These are phyloP conservation scores for Blastobotrys peoriensis DNA, from an alignment of 805 yeast species.

Conservation along the genomic window DNA sequence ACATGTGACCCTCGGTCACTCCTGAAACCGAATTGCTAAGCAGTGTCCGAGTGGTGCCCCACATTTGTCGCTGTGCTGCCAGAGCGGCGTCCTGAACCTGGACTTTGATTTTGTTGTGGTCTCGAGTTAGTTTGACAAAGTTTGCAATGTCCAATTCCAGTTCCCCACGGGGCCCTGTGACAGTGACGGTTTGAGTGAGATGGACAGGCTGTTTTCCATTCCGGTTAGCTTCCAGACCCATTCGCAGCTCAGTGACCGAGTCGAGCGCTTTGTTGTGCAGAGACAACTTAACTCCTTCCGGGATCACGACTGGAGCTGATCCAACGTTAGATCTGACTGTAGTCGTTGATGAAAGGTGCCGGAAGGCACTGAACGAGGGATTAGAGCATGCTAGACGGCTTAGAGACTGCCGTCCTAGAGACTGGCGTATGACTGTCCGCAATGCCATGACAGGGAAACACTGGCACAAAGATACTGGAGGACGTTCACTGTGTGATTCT, in stretches of 20 bases:
- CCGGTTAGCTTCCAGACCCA: constrained; percentile 54
- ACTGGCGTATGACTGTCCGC: too few relatives aligned
- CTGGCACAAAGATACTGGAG: too few relatives aligned
- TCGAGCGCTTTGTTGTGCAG: constrained; percentile 26
- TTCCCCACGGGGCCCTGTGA: constrained; percentile 75
- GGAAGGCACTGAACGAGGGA: not conserved
- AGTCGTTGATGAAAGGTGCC: constrained; percentile 6
- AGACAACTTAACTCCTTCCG: constrained; percentile 51
- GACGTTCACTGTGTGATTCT: too few relatives aligned
- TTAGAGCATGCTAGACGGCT: too few relatives aligned
- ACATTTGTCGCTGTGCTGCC: constrained; percentile 74
- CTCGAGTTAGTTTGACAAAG: constrained; percentile 45
- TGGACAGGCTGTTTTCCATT: constrained; percentile 58
- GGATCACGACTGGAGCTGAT: constrained; percentile 62
- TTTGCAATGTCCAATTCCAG: constrained; percentile 63
- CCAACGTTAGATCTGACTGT: constrained; percentile 50
- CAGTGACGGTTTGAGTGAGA: constrained; percentile 52
- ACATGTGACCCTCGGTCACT: constrained; percentile 86
- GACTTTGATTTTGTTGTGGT: constrained; percentile 40
- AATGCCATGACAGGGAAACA: too few relatives aligned
- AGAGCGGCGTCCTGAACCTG: constrained; percentile 49
- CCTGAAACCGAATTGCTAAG: constrained; percentile 77
- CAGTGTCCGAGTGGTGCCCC: constrained; percentile 90
- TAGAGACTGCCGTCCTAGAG: too few relatives aligned
- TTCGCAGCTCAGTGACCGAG: constrained; percentile 32